Evolutionary conservation across 495 filamentous ascomycete species (phyloP).

Genomic region (Terfezia claveryi): DNA sequence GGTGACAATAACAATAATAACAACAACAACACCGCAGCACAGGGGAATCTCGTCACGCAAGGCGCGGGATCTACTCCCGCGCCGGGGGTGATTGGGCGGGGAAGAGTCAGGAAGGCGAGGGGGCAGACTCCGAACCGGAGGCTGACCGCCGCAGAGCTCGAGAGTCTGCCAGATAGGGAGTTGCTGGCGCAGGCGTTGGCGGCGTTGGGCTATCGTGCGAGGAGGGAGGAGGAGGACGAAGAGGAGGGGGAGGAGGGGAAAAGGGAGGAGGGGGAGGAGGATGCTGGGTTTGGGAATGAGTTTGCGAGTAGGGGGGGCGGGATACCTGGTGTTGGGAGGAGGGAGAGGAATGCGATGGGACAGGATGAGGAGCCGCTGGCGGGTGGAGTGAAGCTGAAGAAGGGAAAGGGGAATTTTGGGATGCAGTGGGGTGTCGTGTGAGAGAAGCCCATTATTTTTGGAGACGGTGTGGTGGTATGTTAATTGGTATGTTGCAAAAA

Average conservation of each 20-base stretch:
- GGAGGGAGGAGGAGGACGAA: neutral
- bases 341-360: neutral
- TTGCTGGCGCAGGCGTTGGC: neutral
- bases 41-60: too few species aligned
- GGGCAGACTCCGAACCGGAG: neutral
- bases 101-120: neutral
- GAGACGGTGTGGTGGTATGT: too few species aligned
- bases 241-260: neutral
- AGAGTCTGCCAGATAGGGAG: neutral
- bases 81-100: too few species aligned
- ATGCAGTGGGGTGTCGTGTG: neutral
- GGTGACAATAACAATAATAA: neutral
- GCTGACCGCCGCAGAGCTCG: neutral
- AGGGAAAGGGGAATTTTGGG: neutral
- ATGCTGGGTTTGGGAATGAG: too few species aligned
- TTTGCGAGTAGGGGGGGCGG: too few species aligned
- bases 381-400: neutral
- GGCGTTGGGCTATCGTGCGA: neutral
- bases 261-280: too few species aligned
- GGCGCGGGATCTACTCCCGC: too few species aligned
- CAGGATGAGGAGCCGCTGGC: neutral
- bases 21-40: too few species aligned
- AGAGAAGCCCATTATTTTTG: too few species aligned
- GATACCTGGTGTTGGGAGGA: too few species aligned
- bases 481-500: too few species aligned